phyloP scores from a whole-genome alignment of 352 stramenopile species.

The Phytophthora rubi region DNA sequence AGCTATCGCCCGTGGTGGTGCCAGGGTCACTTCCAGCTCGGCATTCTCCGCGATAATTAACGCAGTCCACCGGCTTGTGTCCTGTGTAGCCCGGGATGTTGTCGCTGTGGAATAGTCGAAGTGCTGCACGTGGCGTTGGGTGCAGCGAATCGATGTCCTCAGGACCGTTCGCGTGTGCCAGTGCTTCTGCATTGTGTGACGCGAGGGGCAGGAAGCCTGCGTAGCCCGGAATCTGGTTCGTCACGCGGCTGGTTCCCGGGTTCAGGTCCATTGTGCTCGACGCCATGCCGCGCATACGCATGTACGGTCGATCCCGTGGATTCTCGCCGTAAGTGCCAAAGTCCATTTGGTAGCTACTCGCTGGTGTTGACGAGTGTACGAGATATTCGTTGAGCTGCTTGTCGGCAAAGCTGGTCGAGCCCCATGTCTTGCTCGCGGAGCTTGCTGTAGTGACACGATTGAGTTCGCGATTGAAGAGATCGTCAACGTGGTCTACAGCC shows the following conservation, averaged over 20 bases:
- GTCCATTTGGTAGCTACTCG: slow-evolving; percentile 78
- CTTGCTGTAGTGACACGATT: slow-evolving; percentile 23
- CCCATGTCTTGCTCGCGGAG: slow-evolving; percentile 21
- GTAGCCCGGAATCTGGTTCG: slow-evolving; percentile 86
- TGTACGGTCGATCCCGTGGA: slow-evolving; percentile 68
- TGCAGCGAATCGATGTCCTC: slow-evolving; percentile 30
- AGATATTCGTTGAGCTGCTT: slow-evolving; percentile 38
- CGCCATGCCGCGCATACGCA: slow-evolving; percentile 80
- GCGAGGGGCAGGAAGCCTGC: slow-evolving; percentile 68
- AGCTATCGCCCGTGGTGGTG: slow-evolving; percentile 72
- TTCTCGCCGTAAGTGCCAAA: slow-evolving; percentile 73
- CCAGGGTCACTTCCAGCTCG: slow-evolving; percentile 58
- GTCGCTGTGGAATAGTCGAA: slow-evolving; percentile 82
- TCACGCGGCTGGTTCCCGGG: slow-evolving; percentile 68
- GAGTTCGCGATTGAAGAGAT: slow-evolving; percentile 50
- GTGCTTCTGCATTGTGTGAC: slow-evolving; percentile 63
- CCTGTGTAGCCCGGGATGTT: slow-evolving; percentile 87
- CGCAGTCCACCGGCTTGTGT: slow-evolving; percentile 77
- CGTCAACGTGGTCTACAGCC: slow-evolving; percentile 48
- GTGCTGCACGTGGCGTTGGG: slow-evolving; percentile 44
- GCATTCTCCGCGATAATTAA: slow-evolving; percentile 82
- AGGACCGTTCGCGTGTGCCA: slow-evolving; percentile 60
- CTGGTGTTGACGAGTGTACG: slow-evolving; percentile 63
- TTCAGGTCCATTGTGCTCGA: slow-evolving; percentile 81
- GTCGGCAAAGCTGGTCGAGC: slow-evolving; percentile 24